Evolutionary conservation across 129 eudicot genomes (phyloP).

Genomic region (Artemisia tridentata): DNA sequence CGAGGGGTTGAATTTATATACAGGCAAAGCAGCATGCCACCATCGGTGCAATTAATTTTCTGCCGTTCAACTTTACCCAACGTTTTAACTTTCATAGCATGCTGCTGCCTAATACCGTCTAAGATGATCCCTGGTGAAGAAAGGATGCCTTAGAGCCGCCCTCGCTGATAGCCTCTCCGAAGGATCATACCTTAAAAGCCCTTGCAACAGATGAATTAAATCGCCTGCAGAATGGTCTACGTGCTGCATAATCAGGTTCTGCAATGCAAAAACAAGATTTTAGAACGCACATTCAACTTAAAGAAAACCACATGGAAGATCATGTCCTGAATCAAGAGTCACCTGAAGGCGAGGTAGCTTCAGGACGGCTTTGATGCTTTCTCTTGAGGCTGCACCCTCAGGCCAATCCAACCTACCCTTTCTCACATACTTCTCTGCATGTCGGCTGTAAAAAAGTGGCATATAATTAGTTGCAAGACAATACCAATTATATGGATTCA

Average conservation of each 20-base stretch:
- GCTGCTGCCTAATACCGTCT: slow-evolving; percentile 34
- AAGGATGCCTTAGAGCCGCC: slow-evolving; percentile 77
- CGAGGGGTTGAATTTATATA: not conserved
- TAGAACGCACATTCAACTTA: too few species aligned
- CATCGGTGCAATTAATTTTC: not conserved
- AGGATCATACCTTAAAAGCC: slow-evolving; percentile 69
- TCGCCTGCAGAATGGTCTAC: slow-evolving; percentile 61
- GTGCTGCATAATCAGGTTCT: slow-evolving; percentile 79
- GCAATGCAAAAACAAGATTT: not conserved
- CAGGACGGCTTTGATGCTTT: slow-evolving; percentile 69
- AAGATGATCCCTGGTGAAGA: slow-evolving; percentile 59
- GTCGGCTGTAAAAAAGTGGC: slow-evolving; percentile 40
- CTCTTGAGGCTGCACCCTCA: slow-evolving; percentile 77
- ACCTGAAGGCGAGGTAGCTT: slow-evolving; percentile 82
- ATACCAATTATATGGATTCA: too few species aligned
- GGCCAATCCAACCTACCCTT: slow-evolving; percentile 85
- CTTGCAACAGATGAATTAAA: slow-evolving; percentile 69
- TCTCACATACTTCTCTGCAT: slow-evolving; percentile 70
- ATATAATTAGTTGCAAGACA: not conserved
- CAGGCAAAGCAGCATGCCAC: not conserved
- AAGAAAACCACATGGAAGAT: not conserved
- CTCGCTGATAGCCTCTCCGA: slow-evolving; percentile 65
- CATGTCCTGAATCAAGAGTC: not conserved
- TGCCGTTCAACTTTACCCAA: not conserved
- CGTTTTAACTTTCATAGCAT: not conserved